Conservation (phyloP, 768 basidiomycete genomes). For the Mycena vitilis region DNA sequence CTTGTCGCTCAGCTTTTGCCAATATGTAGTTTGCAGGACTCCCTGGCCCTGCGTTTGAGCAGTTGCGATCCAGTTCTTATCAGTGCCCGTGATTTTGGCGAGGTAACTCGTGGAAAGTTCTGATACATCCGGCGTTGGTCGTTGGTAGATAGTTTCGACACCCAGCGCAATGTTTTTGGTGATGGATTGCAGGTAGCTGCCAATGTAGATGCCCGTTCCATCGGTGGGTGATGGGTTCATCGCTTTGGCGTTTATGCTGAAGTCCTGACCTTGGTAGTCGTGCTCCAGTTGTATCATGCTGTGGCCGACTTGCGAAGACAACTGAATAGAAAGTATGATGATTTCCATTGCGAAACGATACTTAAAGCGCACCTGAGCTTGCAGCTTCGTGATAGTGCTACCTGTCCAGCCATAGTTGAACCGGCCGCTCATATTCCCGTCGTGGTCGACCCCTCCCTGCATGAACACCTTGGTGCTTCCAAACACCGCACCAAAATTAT, state of each 20-base stretch:
- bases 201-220: slow-evolving; percentile 91
- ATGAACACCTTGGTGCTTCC: slow-evolving; percentile 86
- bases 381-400: slow-evolving; percentile 83
- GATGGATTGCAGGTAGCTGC: slow-evolving; percentile 92
- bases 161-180: slow-evolving; percentile 92
- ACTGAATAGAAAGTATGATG: slow-evolving; percentile 55
- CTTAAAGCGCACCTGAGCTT: slow-evolving; percentile 76
- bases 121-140: slow-evolving; percentile 74
- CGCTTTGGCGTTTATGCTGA: slow-evolving; percentile 85
- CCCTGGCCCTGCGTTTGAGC: slow-evolving; percentile 88
- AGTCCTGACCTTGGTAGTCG: slow-evolving; percentile 91
- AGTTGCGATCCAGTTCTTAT: slow-evolving; percentile 93
- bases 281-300: slow-evolving; percentile 96
- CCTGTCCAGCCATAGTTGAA: slow-evolving; percentile 91
- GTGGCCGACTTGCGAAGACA: slow-evolving; percentile 81
- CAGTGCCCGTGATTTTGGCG: slow-evolving; percentile 78
- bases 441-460: slow-evolving; percentile 94
- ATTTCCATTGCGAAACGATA: slow-evolving; percentile 5
- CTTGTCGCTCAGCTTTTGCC: slow-evolving; percentile 95
- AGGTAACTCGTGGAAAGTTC: slow-evolving; percentile 84
- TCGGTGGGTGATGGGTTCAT: slow-evolving; percentile 93
- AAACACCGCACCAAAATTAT: slow-evolving; percentile 95
- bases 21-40: slow-evolving; percentile 91
- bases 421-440: slow-evolving; percentile 89
- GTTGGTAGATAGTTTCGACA: slow-evolving; percentile 86